A percentile compares a stretch with the other conserved stretches of the same genome.
Conservation (phyloP, 2,329 filamentous ascomycete genomes). For the Diaporthe sp. region DNA sequence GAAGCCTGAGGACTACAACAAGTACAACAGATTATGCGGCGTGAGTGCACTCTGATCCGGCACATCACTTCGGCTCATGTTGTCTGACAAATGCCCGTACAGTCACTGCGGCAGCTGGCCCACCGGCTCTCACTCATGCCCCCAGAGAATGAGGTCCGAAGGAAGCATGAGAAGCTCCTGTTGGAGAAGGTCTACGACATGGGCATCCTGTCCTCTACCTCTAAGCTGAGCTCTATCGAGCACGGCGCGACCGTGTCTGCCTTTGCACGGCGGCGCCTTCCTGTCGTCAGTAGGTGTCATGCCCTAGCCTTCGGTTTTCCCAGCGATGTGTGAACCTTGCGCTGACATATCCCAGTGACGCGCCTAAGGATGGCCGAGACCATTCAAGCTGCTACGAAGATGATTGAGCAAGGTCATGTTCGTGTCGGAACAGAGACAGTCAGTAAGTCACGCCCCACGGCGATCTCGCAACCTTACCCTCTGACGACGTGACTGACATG, state of each 20-base stretch:
- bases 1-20: slow-evolving; percentile 87
- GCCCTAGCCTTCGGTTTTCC: background rate
- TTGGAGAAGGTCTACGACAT: slow-evolving; percentile 95
- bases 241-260: slow-evolving; percentile 89
- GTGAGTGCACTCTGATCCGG: slow-evolving; percentile 56
- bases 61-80: slow-evolving; percentile 44
- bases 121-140: slow-evolving; percentile 90
- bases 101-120: slow-evolving; percentile 90
- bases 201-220: slow-evolving; percentile 83
- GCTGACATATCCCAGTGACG: slow-evolving; percentile 65
- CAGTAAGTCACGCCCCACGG: slow-evolving; percentile 53
- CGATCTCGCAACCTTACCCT: background rate
- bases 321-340: background rate
- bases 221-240: slow-evolving; percentile 88
- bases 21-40: slow-evolving; percentile 77
- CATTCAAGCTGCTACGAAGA: slow-evolving; percentile 84
- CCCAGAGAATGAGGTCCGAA: slow-evolving; percentile 80
- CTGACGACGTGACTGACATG: slow-evolving; percentile 3
- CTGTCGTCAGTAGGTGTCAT: slow-evolving; percentile 74
- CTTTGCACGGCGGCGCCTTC: slow-evolving; percentile 86
- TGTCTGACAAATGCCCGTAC: slow-evolving; percentile 46
- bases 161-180: slow-evolving; percentile 87
- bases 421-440: slow-evolving; percentile 91
- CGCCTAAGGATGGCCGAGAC: slow-evolving; percentile 92
- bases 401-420: slow-evolving; percentile 96